Evolutionary conservation across 306 rosid genomes (phyloP).

Genomic region (Morella rubra): DNA sequence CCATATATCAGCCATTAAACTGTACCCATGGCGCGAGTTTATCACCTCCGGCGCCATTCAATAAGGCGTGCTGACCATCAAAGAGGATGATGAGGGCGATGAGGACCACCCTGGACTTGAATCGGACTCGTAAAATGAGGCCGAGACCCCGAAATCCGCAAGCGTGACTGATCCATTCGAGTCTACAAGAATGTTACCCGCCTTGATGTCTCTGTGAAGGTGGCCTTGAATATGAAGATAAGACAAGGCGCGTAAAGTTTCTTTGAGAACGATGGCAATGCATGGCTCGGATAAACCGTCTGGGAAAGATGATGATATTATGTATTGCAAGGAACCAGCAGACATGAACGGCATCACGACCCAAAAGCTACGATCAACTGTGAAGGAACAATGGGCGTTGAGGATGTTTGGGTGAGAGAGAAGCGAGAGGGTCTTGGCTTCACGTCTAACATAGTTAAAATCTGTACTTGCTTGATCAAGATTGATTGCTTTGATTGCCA

Average conservation of each 20-base stretch:
- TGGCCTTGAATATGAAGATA: slow-evolving; percentile 76
- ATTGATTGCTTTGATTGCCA: slow-evolving; percentile 64
- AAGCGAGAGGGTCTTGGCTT: slow-evolving; percentile 45
- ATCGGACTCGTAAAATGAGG: slow-evolving; percentile 45
- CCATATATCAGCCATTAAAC: slow-evolving; percentile 52
- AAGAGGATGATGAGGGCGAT: slow-evolving; percentile 42
- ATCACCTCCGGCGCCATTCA: slow-evolving; percentile 82
- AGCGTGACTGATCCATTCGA: slow-evolving; percentile 47
- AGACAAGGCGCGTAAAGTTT: slow-evolving; percentile 44
- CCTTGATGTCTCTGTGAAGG: slow-evolving; percentile 64
- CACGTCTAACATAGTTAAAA: slow-evolving; percentile 35
- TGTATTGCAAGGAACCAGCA: slow-evolving; percentile 54
- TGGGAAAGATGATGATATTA: slow-evolving; percentile 49
- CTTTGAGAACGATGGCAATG: slow-evolving; percentile 51
- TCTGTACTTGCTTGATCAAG: slow-evolving; percentile 45
- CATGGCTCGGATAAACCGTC: slow-evolving; percentile 44
- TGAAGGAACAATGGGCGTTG: slow-evolving; percentile 61
- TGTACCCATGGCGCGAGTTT: slow-evolving; percentile 48
- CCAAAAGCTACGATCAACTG: slow-evolving; percentile 47
- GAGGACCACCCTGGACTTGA: neutral
- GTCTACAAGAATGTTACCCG: slow-evolving; percentile 60
- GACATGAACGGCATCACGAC: slow-evolving; percentile 77
- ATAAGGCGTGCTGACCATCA: slow-evolving; percentile 50
- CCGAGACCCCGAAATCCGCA: slow-evolving; percentile 54
- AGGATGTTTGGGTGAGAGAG: slow-evolving; percentile 66